Percentiles rank a stretch among this genome's conserved stretches.
Evolutionary conservation across 2,329 filamentous ascomycete species (phyloP).

Genomic region (Tolypocladium nubicola): DNA sequence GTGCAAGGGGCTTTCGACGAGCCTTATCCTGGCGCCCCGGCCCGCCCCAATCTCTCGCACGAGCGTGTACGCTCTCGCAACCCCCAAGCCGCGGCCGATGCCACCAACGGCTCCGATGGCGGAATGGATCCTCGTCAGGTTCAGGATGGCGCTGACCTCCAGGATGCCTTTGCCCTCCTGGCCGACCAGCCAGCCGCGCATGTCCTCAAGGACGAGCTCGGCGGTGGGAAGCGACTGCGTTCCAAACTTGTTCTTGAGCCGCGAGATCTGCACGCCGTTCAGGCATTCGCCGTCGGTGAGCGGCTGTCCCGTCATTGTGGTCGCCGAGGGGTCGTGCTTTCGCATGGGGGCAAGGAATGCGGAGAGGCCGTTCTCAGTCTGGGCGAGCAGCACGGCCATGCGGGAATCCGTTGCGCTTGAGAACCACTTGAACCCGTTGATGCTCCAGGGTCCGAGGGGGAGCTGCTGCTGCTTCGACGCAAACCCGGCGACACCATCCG

Average conservation of each 20-base stretch:
- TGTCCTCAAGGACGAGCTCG: conserved; percentile 54
- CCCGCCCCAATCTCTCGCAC: conserved; percentile 42
- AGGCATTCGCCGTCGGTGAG: conserved; percentile 29
- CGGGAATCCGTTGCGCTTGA: conserved; percentile 17
- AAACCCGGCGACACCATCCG: conserved; percentile 5
- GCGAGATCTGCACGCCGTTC: conserved; percentile 58
- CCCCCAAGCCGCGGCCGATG: conserved; percentile 43
- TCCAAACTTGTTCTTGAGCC: conserved; percentile 64
- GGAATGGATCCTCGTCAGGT: conserved; percentile 52
- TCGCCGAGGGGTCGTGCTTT: conserved; percentile 23
- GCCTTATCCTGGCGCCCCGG: conserved; percentile 29
- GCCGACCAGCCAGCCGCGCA: conserved; percentile 57
- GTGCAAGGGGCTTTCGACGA: conserved; percentile 44
- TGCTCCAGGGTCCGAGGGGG: conserved; percentile 44
- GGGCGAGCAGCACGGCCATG: conserved; percentile 53
- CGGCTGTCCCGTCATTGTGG: conserved; percentile 14
- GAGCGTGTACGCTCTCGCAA: conserved; percentile 46
- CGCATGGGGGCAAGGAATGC: conserved; percentile 57
- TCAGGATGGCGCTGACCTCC: conserved; percentile 59
- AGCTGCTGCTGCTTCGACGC: conserved; percentile 9
- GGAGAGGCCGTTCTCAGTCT: conserved; percentile 40
- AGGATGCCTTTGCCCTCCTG: conserved; percentile 54
- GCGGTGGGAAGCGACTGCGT: conserved; percentile 62
- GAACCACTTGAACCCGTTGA: conserved; percentile 57
- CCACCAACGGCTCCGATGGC: conserved; percentile 41